phyloP scores from a whole-genome alignment of 441 rosid species.

The Brassica hybrid region DNA sequence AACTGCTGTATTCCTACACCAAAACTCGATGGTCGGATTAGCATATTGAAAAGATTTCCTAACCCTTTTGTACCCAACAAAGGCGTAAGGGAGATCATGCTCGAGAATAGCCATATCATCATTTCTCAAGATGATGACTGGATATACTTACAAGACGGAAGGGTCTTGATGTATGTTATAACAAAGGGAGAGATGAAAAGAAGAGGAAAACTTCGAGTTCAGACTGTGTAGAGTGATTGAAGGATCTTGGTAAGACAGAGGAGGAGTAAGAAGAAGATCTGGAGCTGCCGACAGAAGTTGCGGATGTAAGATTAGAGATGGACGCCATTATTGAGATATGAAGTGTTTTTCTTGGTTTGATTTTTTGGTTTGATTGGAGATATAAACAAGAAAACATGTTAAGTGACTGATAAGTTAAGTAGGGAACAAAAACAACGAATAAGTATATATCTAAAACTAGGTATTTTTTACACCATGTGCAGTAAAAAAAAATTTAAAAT shows the following conservation, averaged over 20 bases:
- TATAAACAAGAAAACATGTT: slow-evolving; percentile 35
- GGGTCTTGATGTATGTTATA: slow-evolving; percentile 32
- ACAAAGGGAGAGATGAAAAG: slow-evolving; percentile 55
- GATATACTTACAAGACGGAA: slow-evolving; percentile 60
- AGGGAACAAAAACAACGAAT: slow-evolving; percentile 20
- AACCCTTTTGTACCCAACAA: too few relatives aligned
- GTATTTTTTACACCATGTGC: too few relatives aligned
- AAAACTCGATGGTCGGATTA: too few relatives aligned
- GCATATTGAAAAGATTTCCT: too few relatives aligned
- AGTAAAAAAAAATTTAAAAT: too few relatives aligned
- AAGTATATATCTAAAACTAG: too few relatives aligned
- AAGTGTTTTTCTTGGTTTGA: background rate
- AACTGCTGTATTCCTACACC: too few relatives aligned
- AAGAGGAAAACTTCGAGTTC: slow-evolving; percentile 48
- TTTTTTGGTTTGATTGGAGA: slow-evolving; percentile 36
- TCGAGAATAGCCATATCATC: too few relatives aligned
- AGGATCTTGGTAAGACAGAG: slow-evolving; percentile 40
- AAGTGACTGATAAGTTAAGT: slow-evolving; percentile 40
- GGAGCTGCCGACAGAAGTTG: slow-evolving; percentile 39
- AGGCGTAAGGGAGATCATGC: too few relatives aligned
- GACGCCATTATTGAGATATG: slow-evolving; percentile 57
- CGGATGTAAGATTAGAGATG: slow-evolving; percentile 63
- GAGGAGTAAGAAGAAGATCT: slow-evolving; percentile 48
- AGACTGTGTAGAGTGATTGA: slow-evolving; percentile 44
- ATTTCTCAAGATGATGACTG: too few relatives aligned